Evolutionary conservation across 2,329 filamentous ascomycete species (phyloP), one percentile per base, ranked within the genome.

Genomic region (Berkeleyomyces rouxiae): DNA sequence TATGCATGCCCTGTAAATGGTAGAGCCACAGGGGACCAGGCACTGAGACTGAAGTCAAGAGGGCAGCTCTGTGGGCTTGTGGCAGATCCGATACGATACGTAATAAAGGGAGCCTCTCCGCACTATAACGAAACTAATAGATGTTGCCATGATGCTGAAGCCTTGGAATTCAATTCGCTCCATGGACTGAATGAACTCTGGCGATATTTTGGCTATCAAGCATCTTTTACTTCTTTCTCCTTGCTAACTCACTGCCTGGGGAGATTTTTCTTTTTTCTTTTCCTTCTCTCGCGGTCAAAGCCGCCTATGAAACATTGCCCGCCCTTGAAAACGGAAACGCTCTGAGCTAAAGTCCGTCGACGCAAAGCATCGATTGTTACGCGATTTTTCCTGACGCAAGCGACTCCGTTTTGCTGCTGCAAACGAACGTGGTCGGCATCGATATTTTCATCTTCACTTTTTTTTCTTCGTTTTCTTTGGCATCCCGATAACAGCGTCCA

Each of bases 361-460:
- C 13, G 39, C 40, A 36, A 33, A 16, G 37, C 42, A 44, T 36
- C 40, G 42, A 59, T n/a, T 23, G 23, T 23, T 23, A 44, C 42
- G 16, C 57, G 16, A n/a, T n/a, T 44, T 59, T 59, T 7, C 9
- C 57, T 44, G 57, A 59, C 57, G 57, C 57, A 59, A 59, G 57
- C 57, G 57, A 59, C 11, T 23, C 44, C 42, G 13, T 33, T 59
- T 55, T 39, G n/a, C 39, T 46, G 4, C 57, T 59, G 39, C 39
- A 59, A 59, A 59, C 37, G n/a, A 43, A 31, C 57, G 16, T 11
- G 31, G 16, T 13, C 40, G 4, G 3, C 23, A 43, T n/a, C 16
- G 7, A 23, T 16, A 11, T 36, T 33, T 55, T 44, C 42, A 31
- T 53, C 33, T 53, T 49, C 13, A 44, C 23, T 31, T 46, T 47